A percentile compares a stretch with the other conserved stretches of the same genome.
Conservation (phyloP, 208 protist genomes). For the Acanthamoeba lenticulata region DNA sequence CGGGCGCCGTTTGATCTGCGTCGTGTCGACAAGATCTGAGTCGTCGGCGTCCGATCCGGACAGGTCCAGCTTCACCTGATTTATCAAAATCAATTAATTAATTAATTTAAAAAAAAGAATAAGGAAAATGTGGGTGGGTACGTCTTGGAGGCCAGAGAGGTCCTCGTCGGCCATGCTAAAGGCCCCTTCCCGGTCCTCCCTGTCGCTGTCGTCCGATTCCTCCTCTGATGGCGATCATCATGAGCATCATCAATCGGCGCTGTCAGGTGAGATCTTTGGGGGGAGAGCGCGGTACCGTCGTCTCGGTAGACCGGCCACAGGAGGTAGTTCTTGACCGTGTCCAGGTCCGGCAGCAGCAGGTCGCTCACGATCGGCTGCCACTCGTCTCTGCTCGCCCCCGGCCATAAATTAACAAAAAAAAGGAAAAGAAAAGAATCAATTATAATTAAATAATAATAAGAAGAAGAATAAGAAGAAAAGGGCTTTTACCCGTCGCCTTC, state of each 20-base stretch:
- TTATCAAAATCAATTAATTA: not conserved
- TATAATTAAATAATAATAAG: not conserved
- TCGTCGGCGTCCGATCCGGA: not conserved
- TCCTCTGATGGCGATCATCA: not conserved
- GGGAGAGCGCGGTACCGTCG: not conserved
- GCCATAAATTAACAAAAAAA: not conserved
- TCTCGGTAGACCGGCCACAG: not conserved
- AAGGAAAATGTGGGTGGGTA: not conserved
- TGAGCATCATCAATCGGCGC: not conserved
- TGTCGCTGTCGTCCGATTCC: not conserved
- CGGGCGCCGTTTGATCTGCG: not conserved
- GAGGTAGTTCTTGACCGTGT: not conserved
- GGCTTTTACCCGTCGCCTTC: not conserved
- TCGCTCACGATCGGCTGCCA: not conserved
- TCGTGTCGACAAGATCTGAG: not conserved
- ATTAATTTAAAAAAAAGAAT: not conserved
- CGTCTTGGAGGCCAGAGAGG: not conserved
- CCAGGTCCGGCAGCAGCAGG: not conserved
- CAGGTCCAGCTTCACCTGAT: conserved; percentile 15
- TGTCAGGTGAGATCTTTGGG: not conserved
- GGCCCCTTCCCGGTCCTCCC: not conserved
- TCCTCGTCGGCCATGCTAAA: not conserved
- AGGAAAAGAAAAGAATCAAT: not conserved
- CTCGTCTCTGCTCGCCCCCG: not conserved
- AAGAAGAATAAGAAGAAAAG: not conserved